These are phyloP conservation scores for Claviceps capensis DNA, from an alignment of 2,329 filamentous ascomycete genomes.

Conservation along the genomic window DNA sequence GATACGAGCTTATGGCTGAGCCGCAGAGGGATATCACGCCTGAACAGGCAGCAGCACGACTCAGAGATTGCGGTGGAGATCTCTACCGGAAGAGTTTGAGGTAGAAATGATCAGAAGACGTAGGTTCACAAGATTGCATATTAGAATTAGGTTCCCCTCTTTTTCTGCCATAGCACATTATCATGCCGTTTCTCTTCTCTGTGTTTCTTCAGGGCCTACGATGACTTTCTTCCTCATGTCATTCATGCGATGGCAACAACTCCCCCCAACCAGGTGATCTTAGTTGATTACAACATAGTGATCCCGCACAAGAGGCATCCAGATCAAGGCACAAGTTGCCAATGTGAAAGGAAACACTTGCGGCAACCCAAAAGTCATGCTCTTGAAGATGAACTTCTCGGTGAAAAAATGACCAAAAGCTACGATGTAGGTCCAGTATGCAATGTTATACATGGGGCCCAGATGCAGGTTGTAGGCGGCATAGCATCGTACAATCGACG, in stretches of 20 bases:
- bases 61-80: constrained; percentile 65
- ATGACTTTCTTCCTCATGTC: not conserved
- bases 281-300: constrained; percentile 45
- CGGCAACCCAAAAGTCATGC: constrained; percentile 48
- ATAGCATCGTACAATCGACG: constrained; percentile 64
- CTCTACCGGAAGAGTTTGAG: constrained; percentile 58
- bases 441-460: constrained; percentile 62
- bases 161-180: not conserved
- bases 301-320: constrained; percentile 54
- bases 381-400: constrained; percentile 72
- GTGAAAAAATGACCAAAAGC: constrained; percentile 65
- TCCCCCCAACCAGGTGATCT: not conserved
- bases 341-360: constrained; percentile 42
- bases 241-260: not conserved
- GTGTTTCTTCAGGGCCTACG: not conserved
- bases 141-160: not conserved
- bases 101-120: constrained; percentile 2
- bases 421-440: constrained; percentile 67
- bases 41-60: constrained; percentile 73
- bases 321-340: constrained; percentile 36
- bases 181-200: not conserved
- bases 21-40: constrained; percentile 97
- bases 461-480: constrained; percentile 71
- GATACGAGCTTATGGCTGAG: constrained; percentile 92
- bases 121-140: not conserved